Evolutionary conservation across 768 basidiomycete genomes (phyloP).

Genomic region (Filobasidium wieringae): DNA sequence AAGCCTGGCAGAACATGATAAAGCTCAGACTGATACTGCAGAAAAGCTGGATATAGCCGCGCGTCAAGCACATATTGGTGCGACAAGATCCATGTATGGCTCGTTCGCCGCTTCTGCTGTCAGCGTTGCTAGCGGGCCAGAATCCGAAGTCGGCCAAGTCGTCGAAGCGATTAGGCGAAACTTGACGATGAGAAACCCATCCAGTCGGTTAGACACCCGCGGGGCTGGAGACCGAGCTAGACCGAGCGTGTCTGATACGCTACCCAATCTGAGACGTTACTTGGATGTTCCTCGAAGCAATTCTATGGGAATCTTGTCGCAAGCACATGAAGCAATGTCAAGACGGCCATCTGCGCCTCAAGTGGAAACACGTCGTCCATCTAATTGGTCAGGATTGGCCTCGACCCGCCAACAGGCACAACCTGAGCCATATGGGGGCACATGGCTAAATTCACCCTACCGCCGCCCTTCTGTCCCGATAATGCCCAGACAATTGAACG

Average conservation of each 20-base stretch:
- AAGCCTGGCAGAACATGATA: background rate
- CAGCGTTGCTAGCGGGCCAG: conserved; percentile 5
- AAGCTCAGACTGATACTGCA: background rate
- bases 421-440: background rate
- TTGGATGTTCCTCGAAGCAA: background rate
- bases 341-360: conserved; percentile 4
- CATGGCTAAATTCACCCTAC: background rate
- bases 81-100: background rate
- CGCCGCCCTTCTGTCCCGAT: background rate
- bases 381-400: background rate
- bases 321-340: background rate
- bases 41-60: background rate
- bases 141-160: conserved; percentile 11
- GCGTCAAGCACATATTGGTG: conserved; percentile 1
- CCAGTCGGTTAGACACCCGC: background rate
- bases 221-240: background rate
- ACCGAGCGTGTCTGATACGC: background rate
- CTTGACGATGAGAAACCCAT: conserved; percentile 1
- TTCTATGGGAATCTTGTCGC: background rate
- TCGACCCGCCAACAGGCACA: background rate
- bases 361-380: background rate
- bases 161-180: conserved; percentile 10
- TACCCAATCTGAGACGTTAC: background rate
- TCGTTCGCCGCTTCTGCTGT: conserved; percentile 4
- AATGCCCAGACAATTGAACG: background rate